These are phyloP conservation scores for Lactarius sp. DNA, from an alignment of 768 basidiomycete species.

Conservation along the genomic window DNA sequence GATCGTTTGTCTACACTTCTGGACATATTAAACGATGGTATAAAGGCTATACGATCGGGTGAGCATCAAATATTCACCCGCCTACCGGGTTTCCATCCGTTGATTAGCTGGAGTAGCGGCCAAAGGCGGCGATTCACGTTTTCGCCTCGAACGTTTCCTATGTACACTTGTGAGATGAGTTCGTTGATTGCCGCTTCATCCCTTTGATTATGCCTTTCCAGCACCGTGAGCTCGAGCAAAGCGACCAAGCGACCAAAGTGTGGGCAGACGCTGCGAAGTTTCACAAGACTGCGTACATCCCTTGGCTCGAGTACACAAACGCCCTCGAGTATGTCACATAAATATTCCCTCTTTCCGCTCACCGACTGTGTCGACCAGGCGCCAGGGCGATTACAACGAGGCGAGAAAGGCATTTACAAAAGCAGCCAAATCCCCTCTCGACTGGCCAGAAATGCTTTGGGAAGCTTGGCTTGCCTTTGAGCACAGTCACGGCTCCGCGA, in stretches of 20 bases:
- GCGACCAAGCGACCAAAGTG: conserved; percentile 38
- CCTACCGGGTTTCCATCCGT: neutral
- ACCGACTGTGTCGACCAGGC: conserved; percentile 31
- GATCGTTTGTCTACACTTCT: conserved; percentile 50
- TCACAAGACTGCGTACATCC: conserved; percentile 65
- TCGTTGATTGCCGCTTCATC: conserved; percentile 14
- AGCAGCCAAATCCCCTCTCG: conserved; percentile 65
- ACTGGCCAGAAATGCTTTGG: conserved; percentile 96
- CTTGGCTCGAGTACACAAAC: conserved; percentile 74
- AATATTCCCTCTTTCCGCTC: conserved; percentile 7
- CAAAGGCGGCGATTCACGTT: conserved; percentile 64
- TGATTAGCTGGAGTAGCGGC: conserved; percentile 40
- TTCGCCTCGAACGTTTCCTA: conserved; percentile 81
- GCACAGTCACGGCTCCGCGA: conserved; percentile 68
- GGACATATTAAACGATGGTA: conserved; percentile 32
- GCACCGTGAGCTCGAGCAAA: conserved; percentile 42
- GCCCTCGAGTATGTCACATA: conserved; percentile 53
- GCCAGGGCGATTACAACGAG: conserved; percentile 50
- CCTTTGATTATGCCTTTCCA: conserved; percentile 11
- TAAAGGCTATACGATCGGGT: conserved; percentile 18
- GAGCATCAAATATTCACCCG: conserved; percentile 1
- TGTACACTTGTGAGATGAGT: conserved; percentile 66
- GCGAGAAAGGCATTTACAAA: conserved; percentile 66
- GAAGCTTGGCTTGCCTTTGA: conserved; percentile 90
- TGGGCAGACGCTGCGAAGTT: conserved; percentile 65